phyloP scores from a whole-genome alignment of 2,329 filamentous ascomycete species.

The Blastomyces percursus region DNA sequence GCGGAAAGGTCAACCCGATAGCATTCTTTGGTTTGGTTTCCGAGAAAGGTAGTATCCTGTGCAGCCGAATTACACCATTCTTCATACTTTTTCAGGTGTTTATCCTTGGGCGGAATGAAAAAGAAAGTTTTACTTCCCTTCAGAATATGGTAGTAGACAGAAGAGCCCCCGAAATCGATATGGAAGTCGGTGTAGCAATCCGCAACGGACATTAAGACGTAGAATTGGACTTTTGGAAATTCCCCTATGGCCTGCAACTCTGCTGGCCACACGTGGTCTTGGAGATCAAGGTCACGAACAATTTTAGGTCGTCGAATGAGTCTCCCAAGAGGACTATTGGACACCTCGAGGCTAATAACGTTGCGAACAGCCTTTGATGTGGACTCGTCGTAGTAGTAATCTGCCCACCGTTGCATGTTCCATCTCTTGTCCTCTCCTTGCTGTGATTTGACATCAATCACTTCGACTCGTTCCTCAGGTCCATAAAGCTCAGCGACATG shows the following conservation, averaged over 20 bases:
- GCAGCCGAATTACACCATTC: slow-evolving; percentile 58
- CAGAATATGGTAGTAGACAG: slow-evolving; percentile 59
- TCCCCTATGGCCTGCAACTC: slow-evolving; percentile 44
- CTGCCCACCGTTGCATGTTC: slow-evolving; percentile 56
- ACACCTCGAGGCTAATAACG: slow-evolving; percentile 59
- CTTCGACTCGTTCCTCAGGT: slow-evolving; percentile 50
- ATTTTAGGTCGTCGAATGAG: slow-evolving; percentile 53
- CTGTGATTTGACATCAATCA: slow-evolving; percentile 60
- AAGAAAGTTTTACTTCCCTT: slow-evolving; percentile 61
- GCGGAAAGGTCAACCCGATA: slow-evolving; percentile 55
- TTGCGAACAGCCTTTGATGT: slow-evolving; percentile 54
- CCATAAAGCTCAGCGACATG: slow-evolving; percentile 55
- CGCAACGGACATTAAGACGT: slow-evolving; percentile 59
- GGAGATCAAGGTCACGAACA: slow-evolving; percentile 50
- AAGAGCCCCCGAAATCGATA: slow-evolving; percentile 60
- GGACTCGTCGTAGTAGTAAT: slow-evolving; percentile 54
- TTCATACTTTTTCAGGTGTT: slow-evolving; percentile 59
- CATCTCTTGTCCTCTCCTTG: slow-evolving; percentile 54
- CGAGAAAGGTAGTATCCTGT: slow-evolving; percentile 56
- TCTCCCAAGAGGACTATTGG: slow-evolving; percentile 50
- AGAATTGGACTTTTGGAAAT: slow-evolving; percentile 55
- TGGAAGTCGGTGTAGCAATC: slow-evolving; percentile 64
- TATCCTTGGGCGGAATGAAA: slow-evolving; percentile 58
- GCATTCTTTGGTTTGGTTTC: slow-evolving; percentile 54
- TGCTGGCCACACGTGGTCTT: slow-evolving; percentile 42